Conservation (phyloP, 352 stramenopile genomes). For the Vaucheria bursata region DNA sequence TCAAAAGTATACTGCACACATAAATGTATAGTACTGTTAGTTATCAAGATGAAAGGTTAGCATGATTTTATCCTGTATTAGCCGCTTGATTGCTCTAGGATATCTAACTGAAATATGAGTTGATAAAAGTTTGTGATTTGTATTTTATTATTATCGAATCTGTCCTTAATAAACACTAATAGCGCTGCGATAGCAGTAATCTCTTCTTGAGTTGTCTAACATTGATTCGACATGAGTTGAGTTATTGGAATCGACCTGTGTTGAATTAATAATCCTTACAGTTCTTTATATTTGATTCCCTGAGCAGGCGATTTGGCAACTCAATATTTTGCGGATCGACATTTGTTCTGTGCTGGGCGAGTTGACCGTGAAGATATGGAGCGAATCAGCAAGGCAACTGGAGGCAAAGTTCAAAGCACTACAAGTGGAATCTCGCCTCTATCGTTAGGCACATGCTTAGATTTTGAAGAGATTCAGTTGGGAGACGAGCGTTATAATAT, state of each 20-base stretch:
- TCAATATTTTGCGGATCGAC: constrained; percentile 97
- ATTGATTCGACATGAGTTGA: not conserved
- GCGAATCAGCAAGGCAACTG: constrained; percentile 75
- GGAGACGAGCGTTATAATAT: constrained; percentile 97
- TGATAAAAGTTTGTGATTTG: no score
- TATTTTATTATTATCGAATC: not conserved
- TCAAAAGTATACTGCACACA: not conserved
- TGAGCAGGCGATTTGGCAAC: constrained; percentile 77
- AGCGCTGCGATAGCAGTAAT: not conserved
- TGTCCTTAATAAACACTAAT: not conserved
- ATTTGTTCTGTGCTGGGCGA: constrained; percentile 92
- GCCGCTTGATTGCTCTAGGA: no score
- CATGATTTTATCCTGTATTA: no score
- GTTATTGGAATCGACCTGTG: not conserved
- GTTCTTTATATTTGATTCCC: not conserved
- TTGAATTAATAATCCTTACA: no score
- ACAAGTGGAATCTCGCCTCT: constrained; percentile 68
- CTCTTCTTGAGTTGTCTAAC: not conserved
- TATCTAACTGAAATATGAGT: no score
- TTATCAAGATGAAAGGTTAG: no score
- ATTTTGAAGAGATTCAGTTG: constrained; percentile 92
- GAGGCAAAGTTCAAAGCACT: constrained; percentile 79
- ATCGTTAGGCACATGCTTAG: constrained; percentile 83
- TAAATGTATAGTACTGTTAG: not conserved
- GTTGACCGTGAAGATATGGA: constrained; percentile 91